Evolutionary conservation across 768 basidiomycete genomes (phyloP).

Genomic region (Mycena chlorophos): DNA sequence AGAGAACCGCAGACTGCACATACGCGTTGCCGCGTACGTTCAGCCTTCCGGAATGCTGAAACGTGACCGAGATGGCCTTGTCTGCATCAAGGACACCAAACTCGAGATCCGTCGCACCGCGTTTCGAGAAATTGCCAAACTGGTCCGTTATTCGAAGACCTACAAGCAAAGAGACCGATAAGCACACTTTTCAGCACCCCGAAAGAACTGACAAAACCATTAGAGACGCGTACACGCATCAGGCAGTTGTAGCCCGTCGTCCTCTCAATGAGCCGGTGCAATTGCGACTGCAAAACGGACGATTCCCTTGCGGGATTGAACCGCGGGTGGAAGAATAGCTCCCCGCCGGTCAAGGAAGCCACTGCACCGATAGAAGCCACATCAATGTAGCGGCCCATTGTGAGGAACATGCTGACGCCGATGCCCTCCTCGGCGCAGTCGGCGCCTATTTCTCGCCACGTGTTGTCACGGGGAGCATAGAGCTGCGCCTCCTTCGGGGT

Average conservation of each 20-base stretch:
- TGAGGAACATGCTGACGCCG: conserved; percentile 87
- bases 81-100: conserved; percentile 81
- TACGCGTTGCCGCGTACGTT: conserved; percentile 72
- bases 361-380: conserved; percentile 80
- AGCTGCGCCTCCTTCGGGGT: conserved; percentile 84
- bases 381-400: conserved; percentile 78
- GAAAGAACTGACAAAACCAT: conserved; percentile 50
- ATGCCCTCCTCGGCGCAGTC: conserved; percentile 89
- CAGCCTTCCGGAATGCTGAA: conserved; percentile 68
- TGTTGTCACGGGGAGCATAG: conserved; percentile 74
- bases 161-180: conserved; percentile 25
- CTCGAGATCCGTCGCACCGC: conserved; percentile 69
- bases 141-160: conserved; percentile 67
- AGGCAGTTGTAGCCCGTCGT: conserved; percentile 79
- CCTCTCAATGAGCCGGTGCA: conserved; percentile 65
- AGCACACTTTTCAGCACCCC: conserved; percentile 3
- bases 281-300: conserved; percentile 66
- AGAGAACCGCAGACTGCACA: conserved; percentile 85
- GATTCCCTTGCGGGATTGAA: conserved; percentile 73
- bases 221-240: conserved; percentile 81
- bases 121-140: conserved; percentile 72
- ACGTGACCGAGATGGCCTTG: conserved; percentile 70
- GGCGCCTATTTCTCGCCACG: conserved; percentile 83
- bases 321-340: conserved; percentile 89
- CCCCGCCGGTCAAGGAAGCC: conserved; percentile 80